Evolutionary conservation across 257 asterid species (phyloP).

Genomic region (Solanum etuberosum): DNA sequence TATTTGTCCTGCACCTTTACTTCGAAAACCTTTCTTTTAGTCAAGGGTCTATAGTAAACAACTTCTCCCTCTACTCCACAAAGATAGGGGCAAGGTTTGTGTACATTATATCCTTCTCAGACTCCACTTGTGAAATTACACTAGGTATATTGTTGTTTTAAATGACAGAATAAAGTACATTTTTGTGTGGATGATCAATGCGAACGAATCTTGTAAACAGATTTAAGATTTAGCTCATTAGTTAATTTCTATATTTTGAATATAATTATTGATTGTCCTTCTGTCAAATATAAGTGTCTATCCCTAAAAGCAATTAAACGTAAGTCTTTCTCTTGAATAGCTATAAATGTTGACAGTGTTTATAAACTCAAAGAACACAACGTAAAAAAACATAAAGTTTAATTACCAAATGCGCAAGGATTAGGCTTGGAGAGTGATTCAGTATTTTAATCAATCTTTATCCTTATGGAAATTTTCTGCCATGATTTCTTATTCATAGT

Average conservation of each 20-base stretch:
- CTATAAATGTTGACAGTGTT: not conserved
- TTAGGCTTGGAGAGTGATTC: not conserved
- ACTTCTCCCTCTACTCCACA: not conserved
- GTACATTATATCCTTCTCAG: not conserved
- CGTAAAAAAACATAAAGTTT: not conserved
- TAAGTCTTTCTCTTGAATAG: not conserved
- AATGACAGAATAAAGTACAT: not conserved
- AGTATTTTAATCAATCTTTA: not conserved
- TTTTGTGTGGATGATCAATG: not conserved
- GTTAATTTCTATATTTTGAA: not conserved
- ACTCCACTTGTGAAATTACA: not conserved
- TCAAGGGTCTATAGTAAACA: not conserved
- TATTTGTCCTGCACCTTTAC: not conserved
- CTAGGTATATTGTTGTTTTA: not conserved
- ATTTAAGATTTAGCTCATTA: not conserved
- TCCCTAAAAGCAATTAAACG: not conserved
- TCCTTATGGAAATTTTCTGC: not conserved
- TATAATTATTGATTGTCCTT: not conserved
- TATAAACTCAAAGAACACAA: not conserved
- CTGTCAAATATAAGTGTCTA: not conserved
- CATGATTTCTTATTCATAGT: not conserved
- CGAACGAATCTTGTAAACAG: not conserved
- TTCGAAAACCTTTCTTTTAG: not conserved
- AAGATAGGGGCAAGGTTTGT: not conserved
- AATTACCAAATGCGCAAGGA: not conserved